These are phyloP conservation scores for Zygotorulaspora danielsina DNA, from an alignment of 805 yeast species.

Conservation along the genomic window DNA sequence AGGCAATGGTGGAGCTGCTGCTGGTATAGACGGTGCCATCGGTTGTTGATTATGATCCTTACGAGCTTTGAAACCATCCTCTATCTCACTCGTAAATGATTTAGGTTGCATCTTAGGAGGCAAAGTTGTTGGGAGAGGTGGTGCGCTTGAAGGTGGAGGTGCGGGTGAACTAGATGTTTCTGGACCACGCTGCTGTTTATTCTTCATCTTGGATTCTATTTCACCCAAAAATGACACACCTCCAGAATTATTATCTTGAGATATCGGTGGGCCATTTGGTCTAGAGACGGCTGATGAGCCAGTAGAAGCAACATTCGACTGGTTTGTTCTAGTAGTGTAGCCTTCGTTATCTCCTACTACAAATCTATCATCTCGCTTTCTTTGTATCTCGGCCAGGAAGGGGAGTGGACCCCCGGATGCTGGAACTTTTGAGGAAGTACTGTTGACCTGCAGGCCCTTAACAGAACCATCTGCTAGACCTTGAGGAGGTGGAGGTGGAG, in stretches of 20 bases:
- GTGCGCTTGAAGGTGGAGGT: constrained; percentile 19
- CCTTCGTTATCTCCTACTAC: constrained; percentile 39
- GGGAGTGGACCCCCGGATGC: constrained; percentile 42
- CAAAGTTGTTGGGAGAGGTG: constrained; percentile 11
- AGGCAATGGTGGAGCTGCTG: constrained; percentile 31
- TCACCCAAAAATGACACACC: constrained; percentile 32
- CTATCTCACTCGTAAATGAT: constrained; percentile 9
- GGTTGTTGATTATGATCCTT: constrained; percentile 6
- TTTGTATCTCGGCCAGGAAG: constrained; percentile 48
- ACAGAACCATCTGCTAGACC: background rate
- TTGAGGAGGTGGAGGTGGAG: constrained; percentile 17
- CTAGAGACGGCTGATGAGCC: constrained; percentile 20
- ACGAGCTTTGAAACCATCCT: constrained; percentile 12
- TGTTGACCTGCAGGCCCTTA: background rate
- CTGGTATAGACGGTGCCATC: constrained; percentile 23
- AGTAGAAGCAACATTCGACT: constrained; percentile 19
- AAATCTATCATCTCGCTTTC: constrained; percentile 44
- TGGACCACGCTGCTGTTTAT: constrained; percentile 6
- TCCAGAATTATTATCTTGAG: constrained; percentile 6
- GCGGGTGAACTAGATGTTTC: constrained; percentile 9
- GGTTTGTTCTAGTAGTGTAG: constrained; percentile 27
- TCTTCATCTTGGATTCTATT: constrained; percentile 27
- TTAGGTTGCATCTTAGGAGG: constrained; percentile 10
- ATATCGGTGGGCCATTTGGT: constrained; percentile 8
- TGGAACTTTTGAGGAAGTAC: constrained; percentile 13